phyloP scores from a whole-genome alignment of 345 rosid genomes.

The Eucalyptus caleyi region DNA sequence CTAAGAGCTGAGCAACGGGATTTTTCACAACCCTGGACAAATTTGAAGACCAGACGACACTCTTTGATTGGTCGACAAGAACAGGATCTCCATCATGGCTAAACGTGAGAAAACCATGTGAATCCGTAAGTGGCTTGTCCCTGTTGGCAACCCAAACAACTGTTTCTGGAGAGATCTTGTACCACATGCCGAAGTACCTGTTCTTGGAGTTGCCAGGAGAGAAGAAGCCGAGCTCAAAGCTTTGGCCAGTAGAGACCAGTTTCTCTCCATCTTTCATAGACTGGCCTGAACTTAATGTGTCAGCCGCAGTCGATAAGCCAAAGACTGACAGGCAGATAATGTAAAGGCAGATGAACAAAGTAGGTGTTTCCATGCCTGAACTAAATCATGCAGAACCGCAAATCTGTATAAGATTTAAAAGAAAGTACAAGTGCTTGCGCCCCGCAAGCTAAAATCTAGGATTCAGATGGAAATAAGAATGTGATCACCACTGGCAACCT shows the following conservation, averaged over 20 bases:
- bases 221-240: conserved; percentile 23
- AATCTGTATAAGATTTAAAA: neutral
- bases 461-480: no score
- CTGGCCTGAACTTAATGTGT: neutral
- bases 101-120: conserved; percentile 6
- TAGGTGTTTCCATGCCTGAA: neutral
- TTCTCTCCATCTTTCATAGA: conserved; percentile 2
- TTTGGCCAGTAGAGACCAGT: neutral
- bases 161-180: conserved; percentile 1
- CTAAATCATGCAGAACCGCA: neutral
- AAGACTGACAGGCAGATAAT: neutral
- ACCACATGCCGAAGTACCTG: conserved; percentile 33
- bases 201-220: neutral
- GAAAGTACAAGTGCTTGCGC: neutral
- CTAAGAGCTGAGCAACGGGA: no score
- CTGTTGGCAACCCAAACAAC: conserved; percentile 40
- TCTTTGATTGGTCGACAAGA: no score
- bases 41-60: no score
- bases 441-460: neutral
- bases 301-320: neutral
- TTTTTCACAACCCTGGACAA: no score
- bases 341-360: neutral
- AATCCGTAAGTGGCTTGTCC: conserved; percentile 4
- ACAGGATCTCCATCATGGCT: neutral
- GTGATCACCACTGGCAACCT: no score